Evolutionary conservation across 345 rosid species (phyloP).

Genomic region (Salix exigua): DNA sequence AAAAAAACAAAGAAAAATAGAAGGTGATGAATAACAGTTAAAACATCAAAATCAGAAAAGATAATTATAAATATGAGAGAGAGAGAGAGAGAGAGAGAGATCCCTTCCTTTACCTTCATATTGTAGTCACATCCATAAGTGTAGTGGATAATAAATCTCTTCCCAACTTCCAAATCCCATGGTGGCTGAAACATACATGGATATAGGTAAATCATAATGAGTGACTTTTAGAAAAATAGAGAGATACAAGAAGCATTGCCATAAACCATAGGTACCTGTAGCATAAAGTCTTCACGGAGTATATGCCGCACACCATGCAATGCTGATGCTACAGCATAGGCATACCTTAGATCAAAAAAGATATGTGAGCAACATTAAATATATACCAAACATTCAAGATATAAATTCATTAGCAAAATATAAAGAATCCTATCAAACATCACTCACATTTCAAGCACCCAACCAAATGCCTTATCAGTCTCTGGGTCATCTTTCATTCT

Average conservation of each 20-base stretch:
- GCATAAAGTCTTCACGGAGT: conserved; percentile 85
- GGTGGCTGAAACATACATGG: conserved; percentile 67
- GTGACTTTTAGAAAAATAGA: neutral
- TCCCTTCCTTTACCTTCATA: conserved; percentile 52
- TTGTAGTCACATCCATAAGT: conserved; percentile 94
- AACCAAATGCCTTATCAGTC: conserved; percentile 92
- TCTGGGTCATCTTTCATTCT: conserved; percentile 92
- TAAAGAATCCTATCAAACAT: neutral
- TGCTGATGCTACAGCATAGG: conserved; percentile 96
- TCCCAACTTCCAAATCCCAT: conserved; percentile 71
- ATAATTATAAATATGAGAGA: neutral
- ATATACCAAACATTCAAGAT: conserved; percentile 1
- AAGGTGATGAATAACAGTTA: neutral
- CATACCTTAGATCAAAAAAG: conserved; percentile 62
- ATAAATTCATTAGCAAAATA: conserved; percentile 11
- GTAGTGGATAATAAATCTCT: conserved; percentile 84
- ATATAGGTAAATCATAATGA: conserved; percentile 6
- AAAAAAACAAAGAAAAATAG: conserved; percentile 6
- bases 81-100: neutral
- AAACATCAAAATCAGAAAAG: conserved; percentile 2
- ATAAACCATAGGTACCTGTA: conserved; percentile 59
- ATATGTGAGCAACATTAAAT: conserved; percentile 1
- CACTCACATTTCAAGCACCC: conserved; percentile 98
- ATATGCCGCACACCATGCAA: conserved; percentile 85
- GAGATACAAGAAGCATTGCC: conserved; percentile 6